Percentiles rank a stretch among this genome's conserved stretches.
phyloP scores from a whole-genome alignment of 441 rosid genomes.

The Gossypium aridum region DNA sequence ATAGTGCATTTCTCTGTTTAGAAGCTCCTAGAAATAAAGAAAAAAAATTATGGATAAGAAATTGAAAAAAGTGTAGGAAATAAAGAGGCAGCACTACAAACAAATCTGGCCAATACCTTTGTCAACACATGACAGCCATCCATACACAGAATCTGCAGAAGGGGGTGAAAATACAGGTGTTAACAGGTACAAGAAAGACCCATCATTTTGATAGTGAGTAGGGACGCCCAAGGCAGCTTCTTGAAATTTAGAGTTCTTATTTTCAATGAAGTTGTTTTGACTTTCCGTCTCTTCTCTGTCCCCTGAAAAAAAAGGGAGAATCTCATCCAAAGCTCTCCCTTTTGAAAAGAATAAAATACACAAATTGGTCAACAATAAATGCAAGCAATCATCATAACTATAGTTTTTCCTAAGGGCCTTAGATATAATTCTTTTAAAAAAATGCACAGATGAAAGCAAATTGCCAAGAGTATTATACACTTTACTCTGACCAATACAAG shows the following conservation, averaged over 20 bases:
- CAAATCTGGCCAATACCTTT: constrained; percentile 43
- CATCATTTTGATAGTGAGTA: constrained; percentile 65
- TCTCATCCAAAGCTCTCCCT: constrained; percentile 37
- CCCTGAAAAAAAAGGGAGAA: constrained; percentile 39
- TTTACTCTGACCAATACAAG: constrained; percentile 5
- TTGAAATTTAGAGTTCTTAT: constrained; percentile 20
- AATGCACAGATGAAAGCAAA: not conserved
- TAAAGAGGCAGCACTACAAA: constrained; percentile 10
- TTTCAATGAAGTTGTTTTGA: constrained; percentile 16
- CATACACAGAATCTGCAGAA: constrained; percentile 43
- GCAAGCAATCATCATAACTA: not conserved
- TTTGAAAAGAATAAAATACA: constrained; percentile 13
- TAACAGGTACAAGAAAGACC: constrained; percentile 64
- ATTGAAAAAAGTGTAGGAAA: not conserved
- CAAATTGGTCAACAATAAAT: constrained; percentile 24
- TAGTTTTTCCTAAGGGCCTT: not conserved
- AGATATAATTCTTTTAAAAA: not conserved
- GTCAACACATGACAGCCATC: constrained; percentile 41
- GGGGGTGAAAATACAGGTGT: constrained; percentile 75
- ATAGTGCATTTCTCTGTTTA: constrained; percentile 18
- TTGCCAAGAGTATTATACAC: not conserved
- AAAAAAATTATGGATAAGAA: constrained; percentile 12
- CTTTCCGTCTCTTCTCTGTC: constrained; percentile 23
- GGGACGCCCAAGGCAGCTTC: constrained; percentile 55
- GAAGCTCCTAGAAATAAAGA: constrained; percentile 29